Evolutionary conservation across 2,329 filamentous ascomycete species (phyloP).

Genomic region (Thyridium curvatum): DNA sequence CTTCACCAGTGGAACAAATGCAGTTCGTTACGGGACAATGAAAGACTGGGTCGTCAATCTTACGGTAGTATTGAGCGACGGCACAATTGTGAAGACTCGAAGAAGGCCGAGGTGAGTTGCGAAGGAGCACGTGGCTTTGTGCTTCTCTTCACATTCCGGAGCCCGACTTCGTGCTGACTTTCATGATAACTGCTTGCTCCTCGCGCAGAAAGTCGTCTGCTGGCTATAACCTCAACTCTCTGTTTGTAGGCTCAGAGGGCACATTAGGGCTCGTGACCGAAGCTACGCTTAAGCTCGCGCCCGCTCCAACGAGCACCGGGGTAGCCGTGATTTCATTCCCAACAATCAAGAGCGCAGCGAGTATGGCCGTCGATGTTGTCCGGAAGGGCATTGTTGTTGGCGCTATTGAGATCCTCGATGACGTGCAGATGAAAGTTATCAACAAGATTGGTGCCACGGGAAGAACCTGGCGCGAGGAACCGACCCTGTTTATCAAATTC

Average conservation of each 20-base stretch:
- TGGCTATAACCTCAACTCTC: no score
- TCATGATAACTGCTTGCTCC: no score
- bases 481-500: conserved; percentile 73
- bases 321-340: no score
- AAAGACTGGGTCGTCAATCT: conserved; percentile 79
- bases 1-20: conserved; percentile 71
- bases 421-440: conserved; percentile 61
- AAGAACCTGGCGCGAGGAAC: conserved; percentile 56
- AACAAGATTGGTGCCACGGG: conserved; percentile 47
- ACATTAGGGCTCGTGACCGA: conserved; percentile 3
- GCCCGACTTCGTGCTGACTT: no score
- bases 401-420: conserved; percentile 59
- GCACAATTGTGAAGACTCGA: conserved; percentile 50
- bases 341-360: no score
- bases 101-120: no score
- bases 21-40: conserved; percentile 83
- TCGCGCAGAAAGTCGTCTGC: no score
- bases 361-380: no score
- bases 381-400: conserved; percentile 53
- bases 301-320: no score
- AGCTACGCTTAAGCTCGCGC: background rate
- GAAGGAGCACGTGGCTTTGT: no score
- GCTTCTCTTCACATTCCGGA: no score
- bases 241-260: no score
- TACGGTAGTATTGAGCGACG: conserved; percentile 72